Base-by-base conservation (phyloP, 1,284 basidiomycete genomes). In the Ustilago curta region DNA sequence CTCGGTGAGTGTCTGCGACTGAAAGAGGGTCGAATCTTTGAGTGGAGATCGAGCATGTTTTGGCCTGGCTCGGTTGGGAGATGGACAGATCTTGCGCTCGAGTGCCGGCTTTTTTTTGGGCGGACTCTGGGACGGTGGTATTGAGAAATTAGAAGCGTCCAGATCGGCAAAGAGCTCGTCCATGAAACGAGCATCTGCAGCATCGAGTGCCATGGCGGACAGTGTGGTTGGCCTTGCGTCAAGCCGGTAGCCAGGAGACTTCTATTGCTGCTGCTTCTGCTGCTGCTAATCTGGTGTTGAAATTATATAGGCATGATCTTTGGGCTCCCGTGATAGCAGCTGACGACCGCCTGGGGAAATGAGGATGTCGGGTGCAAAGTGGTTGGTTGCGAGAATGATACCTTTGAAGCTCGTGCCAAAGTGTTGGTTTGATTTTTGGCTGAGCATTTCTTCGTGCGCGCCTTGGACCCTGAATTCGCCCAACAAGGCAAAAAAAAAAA, bases 121-220 rank as follows among this genome's bases (percentile, higher is more conserved):
- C 1, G 67, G 67, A 29, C 67, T 67, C 53, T 75, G 72, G 5
- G 72, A 75, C 9, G 72, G 72, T 18, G 68, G 64, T 16, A 68
- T 57, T 4, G 68, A 68, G 50, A 76, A 76, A 35, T 61, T 54
- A 14, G 68, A 70, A 11, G 73, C 68, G 35, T 76, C 73, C 23
- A 76, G 68, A 40, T 66, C 73, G 49, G 68, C 73, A 25, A 76
- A 65, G 45, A 76, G 68, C 47, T 71, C 60, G 45, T 71, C 68
- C 73, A 76, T 70, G 64, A 76, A 76, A 18, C 37, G 68, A 39
- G 62, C 43, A 9, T 76, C 68, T 31, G 59, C 53, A 45, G 58
- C 55, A 48, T 76, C 68, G 59, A 76, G 49, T 6, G 66, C 49
- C 72, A 75, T 75, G 19, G 32, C 23, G 9, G 32, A n/a, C 3